Percentiles rank a stretch among this genome's conserved stretches.
These are phyloP conservation scores for Paralagenidium karlingii DNA, from an alignment of 352 stramenopile genomes.

Conservation along the genomic window DNA sequence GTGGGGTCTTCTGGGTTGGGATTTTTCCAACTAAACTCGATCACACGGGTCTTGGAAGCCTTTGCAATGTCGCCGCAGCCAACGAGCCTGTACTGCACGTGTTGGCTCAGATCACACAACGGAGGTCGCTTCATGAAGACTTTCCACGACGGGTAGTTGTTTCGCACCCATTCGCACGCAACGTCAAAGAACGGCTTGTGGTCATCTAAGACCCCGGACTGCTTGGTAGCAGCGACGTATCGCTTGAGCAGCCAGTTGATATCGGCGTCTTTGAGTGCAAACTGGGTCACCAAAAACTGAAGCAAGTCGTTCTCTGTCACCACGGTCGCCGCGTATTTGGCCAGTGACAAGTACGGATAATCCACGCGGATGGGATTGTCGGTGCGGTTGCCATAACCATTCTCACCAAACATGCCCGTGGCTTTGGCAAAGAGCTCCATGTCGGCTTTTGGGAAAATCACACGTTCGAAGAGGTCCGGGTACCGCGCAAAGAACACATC, in stretches of 20 bases:
- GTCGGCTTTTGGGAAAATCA: constrained; percentile 19
- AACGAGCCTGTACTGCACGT: constrained; percentile 15
- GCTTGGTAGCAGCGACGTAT: neutral
- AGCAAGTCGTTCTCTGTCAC: neutral
- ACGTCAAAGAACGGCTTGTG: too few species aligned
- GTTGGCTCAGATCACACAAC: constrained; percentile 9
- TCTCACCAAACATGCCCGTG: constrained; percentile 27
- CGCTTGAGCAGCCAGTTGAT: constrained; percentile 14
- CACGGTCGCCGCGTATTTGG: constrained; percentile 14
- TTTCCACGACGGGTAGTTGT: constrained; percentile 15
- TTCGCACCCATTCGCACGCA: constrained; percentile 17
- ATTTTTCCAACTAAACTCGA: constrained; percentile 19
- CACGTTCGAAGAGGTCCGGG: constrained; percentile 18
- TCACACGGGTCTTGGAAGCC: constrained; percentile 1
- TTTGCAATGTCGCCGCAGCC: constrained; percentile 8
- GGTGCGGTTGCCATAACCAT: constrained; percentile 25
- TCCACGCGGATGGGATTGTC: constrained; percentile 29
- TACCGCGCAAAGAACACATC: constrained; percentile 28
- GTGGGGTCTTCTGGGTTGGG: constrained; percentile 18
- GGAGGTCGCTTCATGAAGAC: constrained; percentile 10
- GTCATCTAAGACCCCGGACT: too few species aligned
- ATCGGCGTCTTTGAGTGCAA: constrained; percentile 26
- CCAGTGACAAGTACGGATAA: constrained; percentile 17
- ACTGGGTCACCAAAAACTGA: constrained; percentile 16
- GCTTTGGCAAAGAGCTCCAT: constrained; percentile 15